Evolutionary conservation across 2,329 filamentous ascomycete genomes (phyloP), one percentile per base, ranked within the genome.

Genomic region (Sporothrix brasiliensis): DNA sequence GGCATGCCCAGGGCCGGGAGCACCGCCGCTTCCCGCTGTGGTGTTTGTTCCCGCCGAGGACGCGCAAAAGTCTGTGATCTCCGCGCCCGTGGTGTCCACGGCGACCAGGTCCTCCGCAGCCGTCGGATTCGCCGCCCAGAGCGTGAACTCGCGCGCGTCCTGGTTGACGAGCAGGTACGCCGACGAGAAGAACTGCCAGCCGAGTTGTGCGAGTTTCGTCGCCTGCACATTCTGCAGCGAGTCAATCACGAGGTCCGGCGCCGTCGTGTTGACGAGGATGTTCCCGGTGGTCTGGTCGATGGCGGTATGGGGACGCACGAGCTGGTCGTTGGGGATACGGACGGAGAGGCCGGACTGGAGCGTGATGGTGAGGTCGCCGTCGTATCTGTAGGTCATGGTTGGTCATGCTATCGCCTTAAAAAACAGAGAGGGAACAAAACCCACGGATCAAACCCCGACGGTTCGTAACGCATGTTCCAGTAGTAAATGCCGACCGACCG

Each of bases 91-190:
- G 1, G 16, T 27, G 56, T 73, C 72, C n/a, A 73, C 71, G 9
- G 72, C 72, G 0, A 74, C 72, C 2, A 74, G 69, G 30, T 74
- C 68, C 2, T 41, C 11, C 16, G 19, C 19, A 0, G 56, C 39
- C 0, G 71, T 73, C 0, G 71, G 67, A 44, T 73, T 73, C 41
- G 72, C 71, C 2, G 47, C 53, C 76, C 71, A 75, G 16, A 76
- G 71, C 27, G 74, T 75, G 39, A 76, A 77, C 66, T 72, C n/a
- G 11, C 69, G 50, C 11, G 68, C 56, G 39, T 77, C 76, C 49
- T 79, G 73, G 69, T 79, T 77, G 63, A 78, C 74, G 49, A 76
- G 73, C 14, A 79, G 70, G 56, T 79, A 79, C 1, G 76, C 75
- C 16, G 74, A 70, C 7, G 77, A 75, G 19, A 80, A 74, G 70